Base-by-base conservation (phyloP, 2,329 filamentous ascomycete species). In the Beauveria asiatica region DNA sequence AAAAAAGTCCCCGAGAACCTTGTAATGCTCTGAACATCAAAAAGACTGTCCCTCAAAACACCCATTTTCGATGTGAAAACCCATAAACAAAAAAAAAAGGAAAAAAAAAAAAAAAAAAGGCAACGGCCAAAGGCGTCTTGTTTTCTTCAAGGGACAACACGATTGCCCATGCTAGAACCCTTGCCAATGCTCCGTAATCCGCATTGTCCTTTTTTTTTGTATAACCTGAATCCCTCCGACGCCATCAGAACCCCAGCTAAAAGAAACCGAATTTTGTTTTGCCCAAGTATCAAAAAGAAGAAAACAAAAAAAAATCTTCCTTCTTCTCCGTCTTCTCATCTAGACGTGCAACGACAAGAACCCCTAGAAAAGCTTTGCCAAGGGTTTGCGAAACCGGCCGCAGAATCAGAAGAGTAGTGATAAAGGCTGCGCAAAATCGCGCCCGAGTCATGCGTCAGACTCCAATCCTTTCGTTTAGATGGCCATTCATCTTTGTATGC, bases 201-300 rank as follows among this genome's bases (percentile, higher is more conserved):
- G 55, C 55, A 57, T 49, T 42, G 48, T 19, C 10, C 13, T 21
- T 49, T 51, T 59, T 53, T 59, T 59, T 53, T 59, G 57, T 59
- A 41, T 59, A 59, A 37, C 48, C 57, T 49, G 53, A 48, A 59
- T 23, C 45, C 41, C 1, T 37, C 30, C 39, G 41, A 56, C 39
- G 13, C 27, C 21, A 27, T 19, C 46, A 30, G 54, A 48, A 41
- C 27, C 21, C 45, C 19, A 25, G n/a, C 39, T 49, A 42, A 39
- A 4, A 17, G 46, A 48, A 11, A 19, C 25, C 48, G 5, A 2
- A 19, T 54, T 30, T 45, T 37, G 23, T 46, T 10, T 17, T 21
- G 23, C 21, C 30, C 55, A 13, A 42, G 30, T 57, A 16, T 57
- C 21, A 6, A 42, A 37, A n/a, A 19, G 10, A 11, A 21, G 13